Base-by-base conservation (phyloP, 257 asterid species). In the Misopates orontium region DNA sequence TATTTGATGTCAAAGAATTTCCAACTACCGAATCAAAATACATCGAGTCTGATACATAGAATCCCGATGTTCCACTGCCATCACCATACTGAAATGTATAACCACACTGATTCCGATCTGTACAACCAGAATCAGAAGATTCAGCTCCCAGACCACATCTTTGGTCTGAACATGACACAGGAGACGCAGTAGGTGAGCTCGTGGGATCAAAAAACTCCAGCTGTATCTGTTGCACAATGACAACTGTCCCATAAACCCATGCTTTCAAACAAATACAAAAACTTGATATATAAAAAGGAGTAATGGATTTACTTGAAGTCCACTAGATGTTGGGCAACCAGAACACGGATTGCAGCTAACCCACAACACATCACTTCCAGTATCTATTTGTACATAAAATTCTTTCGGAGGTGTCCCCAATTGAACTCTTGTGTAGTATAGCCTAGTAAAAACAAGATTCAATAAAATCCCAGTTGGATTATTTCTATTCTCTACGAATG, bases 341-440 rank as follows among this genome's bases (percentile, higher is more conserved):
- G 79, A 71, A 62, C 99, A 93, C 31, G 95, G 80, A n/a, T 63
- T 75, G 75, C 99, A 93, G 74, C 95, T 74, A 66, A 93, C 95
- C 99, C 99, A 93, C 60, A 93, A 64, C 53, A 90, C 99, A 85
- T 93, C 97, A 76, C 98, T 93, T 56, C 98, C 98, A 8, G 98
- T 89, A 78, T 93, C 98, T 60, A 93, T 90, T 80, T 93, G 99
- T 62, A 93, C 99, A 73, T 77, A 93, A 75, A 93, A 90, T 68
- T 90, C 99, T 71, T 76, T 86, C 22, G 96, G 90, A 60, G 99
- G 97, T 62, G 85, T 84, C 54, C 99, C 99, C 76, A 93, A 71
- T 76, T 71, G 79, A 60, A 93, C 95, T 77, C 80, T 84, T 73
- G 99, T 87, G 57, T 59, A 93, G 79, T 93, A 93, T 25, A 93